Conservation (phyloP, 2,329 filamentous ascomycete genomes). For the Clarireedia paspali region DNA sequence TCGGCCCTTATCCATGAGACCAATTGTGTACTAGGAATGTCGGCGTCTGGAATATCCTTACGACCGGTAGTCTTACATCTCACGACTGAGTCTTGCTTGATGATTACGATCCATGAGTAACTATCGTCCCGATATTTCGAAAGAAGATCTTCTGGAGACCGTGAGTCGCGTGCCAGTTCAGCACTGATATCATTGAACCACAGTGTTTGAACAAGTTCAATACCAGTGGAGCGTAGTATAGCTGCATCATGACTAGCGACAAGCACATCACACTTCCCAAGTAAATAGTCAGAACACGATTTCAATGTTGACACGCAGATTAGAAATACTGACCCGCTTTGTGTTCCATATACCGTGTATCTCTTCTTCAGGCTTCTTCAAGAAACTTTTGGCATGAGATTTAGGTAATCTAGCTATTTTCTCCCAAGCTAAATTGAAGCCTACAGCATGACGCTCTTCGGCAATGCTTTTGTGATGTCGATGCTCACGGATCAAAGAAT, state of each 20-base stretch:
- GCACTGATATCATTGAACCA: conserved; percentile 82
- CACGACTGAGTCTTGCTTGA: conserved; percentile 69
- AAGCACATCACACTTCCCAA: conserved; percentile 68
- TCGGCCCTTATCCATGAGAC: conserved; percentile 75
- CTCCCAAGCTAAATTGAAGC: conserved; percentile 87
- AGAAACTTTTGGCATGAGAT: conserved; percentile 45
- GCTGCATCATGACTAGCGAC: conserved; percentile 79
- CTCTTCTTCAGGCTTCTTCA: conserved; percentile 66
- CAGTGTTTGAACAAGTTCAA: conserved; percentile 69
- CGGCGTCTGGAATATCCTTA: conserved; percentile 67
- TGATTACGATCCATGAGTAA: conserved; percentile 81
- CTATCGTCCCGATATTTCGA: conserved; percentile 68
- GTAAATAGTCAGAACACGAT: background rate
- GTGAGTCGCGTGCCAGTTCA: conserved; percentile 74
- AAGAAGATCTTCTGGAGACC: conserved; percentile 71
- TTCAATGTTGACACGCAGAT: too few relatives aligned
- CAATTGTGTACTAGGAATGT: conserved; percentile 66
- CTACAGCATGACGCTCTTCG: conserved; percentile 73
- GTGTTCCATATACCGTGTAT: conserved; percentile 49
- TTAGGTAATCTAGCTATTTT: conserved; percentile 49
- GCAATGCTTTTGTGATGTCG: conserved; percentile 58
- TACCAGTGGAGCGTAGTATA: conserved; percentile 65
- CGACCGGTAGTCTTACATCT: conserved; percentile 73
- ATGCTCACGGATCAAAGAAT: conserved; percentile 79
- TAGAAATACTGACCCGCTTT: conserved; percentile 52